A percentile compares a stretch with the other conserved stretches of the same genome.
Evolutionary conservation across 1,284 basidiomycete genomes (phyloP).

Genomic region (Cryptococcus depauperatus): DNA sequence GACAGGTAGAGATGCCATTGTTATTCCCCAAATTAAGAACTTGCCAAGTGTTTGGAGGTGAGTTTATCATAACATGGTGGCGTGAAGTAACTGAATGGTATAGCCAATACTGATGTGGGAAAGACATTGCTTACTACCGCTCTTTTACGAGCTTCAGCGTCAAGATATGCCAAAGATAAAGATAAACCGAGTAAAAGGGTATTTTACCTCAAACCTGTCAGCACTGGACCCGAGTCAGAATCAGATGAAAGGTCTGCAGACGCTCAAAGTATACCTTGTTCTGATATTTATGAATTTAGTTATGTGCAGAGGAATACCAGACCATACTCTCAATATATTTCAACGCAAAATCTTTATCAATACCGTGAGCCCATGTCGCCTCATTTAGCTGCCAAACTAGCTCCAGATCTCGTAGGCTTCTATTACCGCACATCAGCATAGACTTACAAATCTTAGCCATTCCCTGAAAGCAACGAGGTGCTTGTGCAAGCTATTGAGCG

Average conservation of each 20-base stretch:
- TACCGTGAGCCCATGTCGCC: conserved; percentile 88
- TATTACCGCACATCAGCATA: not conserved
- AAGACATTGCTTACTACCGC: conserved; percentile 84
- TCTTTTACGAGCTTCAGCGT: conserved; percentile 64
- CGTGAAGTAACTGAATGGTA: not conserved
- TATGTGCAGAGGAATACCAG: conserved; percentile 60
- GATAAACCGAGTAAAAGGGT: conserved; percentile 45
- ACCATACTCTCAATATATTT: conserved; percentile 46
- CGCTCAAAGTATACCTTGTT: not conserved
- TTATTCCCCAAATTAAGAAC: conserved; percentile 70
- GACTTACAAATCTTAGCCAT: conserved; percentile 19
- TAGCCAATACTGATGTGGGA: conserved; percentile 54
- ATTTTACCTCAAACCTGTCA: conserved; percentile 84
- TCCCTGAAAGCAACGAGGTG: conserved; percentile 51
- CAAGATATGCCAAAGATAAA: conserved; percentile 25
- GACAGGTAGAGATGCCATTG: too few relatives aligned
- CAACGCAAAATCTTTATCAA: conserved; percentile 67
- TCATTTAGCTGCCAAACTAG: conserved; percentile 71
- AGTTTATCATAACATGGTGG: conserved; percentile 54
- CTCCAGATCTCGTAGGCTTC: conserved; percentile 45
- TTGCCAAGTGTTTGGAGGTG: conserved; percentile 75
- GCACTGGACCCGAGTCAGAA: conserved; percentile 69
- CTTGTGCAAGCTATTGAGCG: conserved; percentile 61
- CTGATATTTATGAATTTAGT: conserved; percentile 48
- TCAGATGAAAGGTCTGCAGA: conserved; percentile 64